Evolutionary conservation across 495 filamentous ascomycete genomes (phyloP).

Genomic region (Penicillium chermesinum): DNA sequence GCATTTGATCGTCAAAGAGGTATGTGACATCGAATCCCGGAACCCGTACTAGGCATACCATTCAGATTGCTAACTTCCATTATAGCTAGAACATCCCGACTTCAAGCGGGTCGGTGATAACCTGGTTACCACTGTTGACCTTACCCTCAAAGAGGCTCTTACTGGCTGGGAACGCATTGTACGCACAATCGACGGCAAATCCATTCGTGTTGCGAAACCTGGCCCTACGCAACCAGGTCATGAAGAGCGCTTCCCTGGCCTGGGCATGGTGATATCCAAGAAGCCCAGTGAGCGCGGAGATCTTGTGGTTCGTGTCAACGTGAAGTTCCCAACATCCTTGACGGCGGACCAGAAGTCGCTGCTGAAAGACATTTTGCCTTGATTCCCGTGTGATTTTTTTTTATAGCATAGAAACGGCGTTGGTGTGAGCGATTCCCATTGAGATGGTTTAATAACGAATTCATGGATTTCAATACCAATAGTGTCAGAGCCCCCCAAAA

Average conservation of each 20-base stretch:
- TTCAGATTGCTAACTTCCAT: conserved; percentile 16
- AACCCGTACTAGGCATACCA: not conserved
- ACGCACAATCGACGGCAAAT: conserved; percentile 88
- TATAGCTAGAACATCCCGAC: conserved; percentile 73
- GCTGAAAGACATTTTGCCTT: conserved; percentile 67
- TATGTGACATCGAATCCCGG: conserved; percentile 49
- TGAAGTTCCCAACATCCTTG: conserved; percentile 79
- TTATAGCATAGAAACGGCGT: conserved; percentile 32
- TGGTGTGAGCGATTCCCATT: conserved; percentile 17
- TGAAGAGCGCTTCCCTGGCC: conserved; percentile 71
- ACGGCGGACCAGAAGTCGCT: conserved; percentile 69
- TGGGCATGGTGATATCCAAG: conserved; percentile 91
- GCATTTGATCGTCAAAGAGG: conserved; percentile 90
- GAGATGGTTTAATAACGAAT: conserved; percentile 6
- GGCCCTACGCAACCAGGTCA: conserved; percentile 82
- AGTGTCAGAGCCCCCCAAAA: not conserved
- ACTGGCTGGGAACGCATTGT: conserved; percentile 90
- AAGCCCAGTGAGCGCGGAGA: conserved; percentile 78
- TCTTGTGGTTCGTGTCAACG: conserved; percentile 83
- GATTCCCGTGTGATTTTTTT: conserved; percentile 11
- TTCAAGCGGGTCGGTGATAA: conserved; percentile 86
- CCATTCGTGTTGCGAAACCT: conserved; percentile 64
- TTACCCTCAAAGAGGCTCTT: conserved; percentile 93
- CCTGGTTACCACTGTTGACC: conserved; percentile 66
- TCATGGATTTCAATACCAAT: not conserved